These are phyloP conservation scores for Apophysomyces variabilis DNA, from an alignment of 371 early-diverging fungal species.

Conservation along the genomic window DNA sequence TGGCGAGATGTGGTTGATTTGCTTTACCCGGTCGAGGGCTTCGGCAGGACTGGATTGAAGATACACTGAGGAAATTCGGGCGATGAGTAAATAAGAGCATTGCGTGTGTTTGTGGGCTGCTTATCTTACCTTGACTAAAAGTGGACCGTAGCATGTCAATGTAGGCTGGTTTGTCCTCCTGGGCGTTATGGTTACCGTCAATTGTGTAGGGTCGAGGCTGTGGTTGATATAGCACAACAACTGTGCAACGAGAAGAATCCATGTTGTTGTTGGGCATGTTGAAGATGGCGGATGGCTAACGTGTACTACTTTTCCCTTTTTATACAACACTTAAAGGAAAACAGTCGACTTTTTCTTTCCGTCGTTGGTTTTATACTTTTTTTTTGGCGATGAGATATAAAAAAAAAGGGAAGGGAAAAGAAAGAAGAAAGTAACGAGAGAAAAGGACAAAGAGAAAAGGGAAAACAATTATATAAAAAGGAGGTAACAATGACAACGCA, in stretches of 20 bases:
- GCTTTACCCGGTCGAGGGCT: conserved; percentile 31
- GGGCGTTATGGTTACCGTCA: conserved; percentile 14
- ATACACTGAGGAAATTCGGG: conserved; percentile 19
- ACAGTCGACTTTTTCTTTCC: conserved; percentile 16
- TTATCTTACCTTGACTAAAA: conserved; percentile 36
- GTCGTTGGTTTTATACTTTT: neutral
- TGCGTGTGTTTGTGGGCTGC: neutral
- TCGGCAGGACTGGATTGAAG: conserved; percentile 29
- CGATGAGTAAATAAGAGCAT: neutral
- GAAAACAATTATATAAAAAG: conserved; percentile 9
- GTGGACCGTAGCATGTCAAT: conserved; percentile 21
- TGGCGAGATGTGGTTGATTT: conserved; percentile 18
- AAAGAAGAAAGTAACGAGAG: neutral
- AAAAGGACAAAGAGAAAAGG: conserved; percentile 10
- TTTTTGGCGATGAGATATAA: neutral
- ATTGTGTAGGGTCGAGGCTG: conserved; percentile 24
- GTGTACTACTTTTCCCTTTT: conserved; percentile 7
- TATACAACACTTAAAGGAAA: neutral
- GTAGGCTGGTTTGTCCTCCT: conserved; percentile 17
- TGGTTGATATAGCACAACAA: conserved; percentile 25
- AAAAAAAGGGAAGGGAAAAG: conserved; percentile 3
- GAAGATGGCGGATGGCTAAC: conserved; percentile 1
- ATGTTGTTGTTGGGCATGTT: conserved; percentile 14
- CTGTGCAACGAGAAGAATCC: conserved; percentile 32
- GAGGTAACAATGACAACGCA: conserved; percentile 1